Percentiles rank a stretch among this genome's conserved stretches.
Conservation (phyloP, 768 basidiomycete species). For the Tricholoma saponaceum region DNA sequence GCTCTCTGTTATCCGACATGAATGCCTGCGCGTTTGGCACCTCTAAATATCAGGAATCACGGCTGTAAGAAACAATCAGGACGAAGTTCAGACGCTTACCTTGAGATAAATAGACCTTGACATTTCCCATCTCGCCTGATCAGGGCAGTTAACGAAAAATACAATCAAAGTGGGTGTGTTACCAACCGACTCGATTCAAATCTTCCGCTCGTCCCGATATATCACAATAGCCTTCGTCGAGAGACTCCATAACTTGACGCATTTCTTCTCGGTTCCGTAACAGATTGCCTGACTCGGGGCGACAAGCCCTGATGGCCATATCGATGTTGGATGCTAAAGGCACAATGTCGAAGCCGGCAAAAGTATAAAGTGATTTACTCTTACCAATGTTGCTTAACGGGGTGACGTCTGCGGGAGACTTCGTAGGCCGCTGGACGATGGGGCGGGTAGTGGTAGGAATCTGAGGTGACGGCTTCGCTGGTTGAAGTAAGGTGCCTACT, state of each 20-base stretch:
- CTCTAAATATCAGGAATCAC: slow-evolving; percentile 36
- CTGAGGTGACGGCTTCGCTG: slow-evolving; percentile 10
- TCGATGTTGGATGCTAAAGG: slow-evolving; percentile 58
- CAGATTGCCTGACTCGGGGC: slow-evolving; percentile 58
- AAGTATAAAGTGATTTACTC: slow-evolving; percentile 8
- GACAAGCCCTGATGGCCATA: slow-evolving; percentile 70
- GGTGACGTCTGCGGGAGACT: slow-evolving; percentile 22
- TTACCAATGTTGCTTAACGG: slow-evolving; percentile 41
- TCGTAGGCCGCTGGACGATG: slow-evolving; percentile 7
- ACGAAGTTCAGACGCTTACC: slow-evolving; percentile 33
- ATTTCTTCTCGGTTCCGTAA: slow-evolving; percentile 64
- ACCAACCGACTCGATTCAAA: slow-evolving; percentile 57
- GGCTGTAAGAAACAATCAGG: not conserved
- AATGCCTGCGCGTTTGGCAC: slow-evolving; percentile 47
- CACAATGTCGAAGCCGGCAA: not conserved
- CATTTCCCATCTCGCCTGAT: slow-evolving; percentile 54
- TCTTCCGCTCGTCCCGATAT: slow-evolving; percentile 60
- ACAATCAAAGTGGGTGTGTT: not conserved
- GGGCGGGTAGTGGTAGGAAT: slow-evolving; percentile 11
- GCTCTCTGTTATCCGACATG: slow-evolving; percentile 48
- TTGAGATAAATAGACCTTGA: slow-evolving; percentile 61
- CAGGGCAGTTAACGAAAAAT: not conserved
- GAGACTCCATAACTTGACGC: slow-evolving; percentile 66
- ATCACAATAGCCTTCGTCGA: slow-evolving; percentile 85
- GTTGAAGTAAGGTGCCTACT: slow-evolving; percentile 1